These are phyloP conservation scores for Starmerella geochares DNA, from an alignment of 805 yeast genomes.

Conservation along the genomic window DNA sequence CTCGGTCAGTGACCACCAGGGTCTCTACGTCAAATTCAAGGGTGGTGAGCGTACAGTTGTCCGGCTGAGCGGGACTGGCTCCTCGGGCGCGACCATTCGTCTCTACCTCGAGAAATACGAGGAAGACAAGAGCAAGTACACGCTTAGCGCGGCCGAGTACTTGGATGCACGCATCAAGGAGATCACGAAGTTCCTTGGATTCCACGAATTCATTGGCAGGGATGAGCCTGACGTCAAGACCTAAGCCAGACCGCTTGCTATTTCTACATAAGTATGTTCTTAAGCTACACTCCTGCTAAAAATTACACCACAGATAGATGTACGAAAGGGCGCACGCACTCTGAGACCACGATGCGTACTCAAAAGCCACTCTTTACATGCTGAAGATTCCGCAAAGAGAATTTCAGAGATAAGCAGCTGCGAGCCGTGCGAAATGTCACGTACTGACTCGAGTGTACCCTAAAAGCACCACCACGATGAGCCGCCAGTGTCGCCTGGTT, in stretches of 20 bases:
- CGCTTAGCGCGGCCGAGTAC: slow-evolving; percentile 52
- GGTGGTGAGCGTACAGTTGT: slow-evolving; percentile 79
- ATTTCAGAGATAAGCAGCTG: neutral
- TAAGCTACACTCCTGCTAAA: neutral
- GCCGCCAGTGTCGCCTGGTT: neutral
- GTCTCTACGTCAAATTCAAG: slow-evolving; percentile 68
- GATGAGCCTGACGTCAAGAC: slow-evolving; percentile 86
- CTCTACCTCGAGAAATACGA: slow-evolving; percentile 81
- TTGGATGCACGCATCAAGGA: slow-evolving; percentile 51
- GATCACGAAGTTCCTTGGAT: slow-evolving; percentile 58
- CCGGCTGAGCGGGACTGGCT: slow-evolving; percentile 93
- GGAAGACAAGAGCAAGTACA: slow-evolving; percentile 42
- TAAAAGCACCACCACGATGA: too few relatives aligned
- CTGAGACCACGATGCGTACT: too few relatives aligned
- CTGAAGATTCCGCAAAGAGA: too few relatives aligned
- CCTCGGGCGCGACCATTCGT: slow-evolving; percentile 94
- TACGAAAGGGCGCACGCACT: too few relatives aligned
- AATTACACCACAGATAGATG: too few relatives aligned
- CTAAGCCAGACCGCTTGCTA: slow-evolving; percentile 27
- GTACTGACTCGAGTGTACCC: too few relatives aligned
- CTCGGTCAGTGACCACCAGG: slow-evolving; percentile 76
- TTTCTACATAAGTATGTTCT: neutral
- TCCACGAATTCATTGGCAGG: slow-evolving; percentile 65
- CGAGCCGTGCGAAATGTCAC: neutral
- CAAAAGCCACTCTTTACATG: too few relatives aligned